These are phyloP conservation scores for Backusella westeae DNA, from an alignment of 192 early-diverging fungal genomes.

Conservation along the genomic window DNA sequence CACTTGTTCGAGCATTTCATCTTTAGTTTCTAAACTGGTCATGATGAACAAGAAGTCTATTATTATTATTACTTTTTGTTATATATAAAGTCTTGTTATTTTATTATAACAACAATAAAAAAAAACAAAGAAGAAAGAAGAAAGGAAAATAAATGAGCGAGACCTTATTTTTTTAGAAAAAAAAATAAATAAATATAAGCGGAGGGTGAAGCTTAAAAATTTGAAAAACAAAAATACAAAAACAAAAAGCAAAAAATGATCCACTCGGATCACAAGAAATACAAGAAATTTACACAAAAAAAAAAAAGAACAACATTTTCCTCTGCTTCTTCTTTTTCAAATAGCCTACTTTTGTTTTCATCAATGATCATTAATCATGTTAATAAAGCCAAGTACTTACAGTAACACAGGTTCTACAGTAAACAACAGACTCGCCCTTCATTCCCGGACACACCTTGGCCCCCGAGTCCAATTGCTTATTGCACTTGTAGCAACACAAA, in stretches of 20 bases:
- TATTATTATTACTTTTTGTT: not conserved
- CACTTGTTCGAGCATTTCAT: not conserved
- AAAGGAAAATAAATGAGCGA: not conserved
- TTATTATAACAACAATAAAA: not conserved
- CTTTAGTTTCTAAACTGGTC: not conserved
- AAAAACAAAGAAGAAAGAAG: not conserved
- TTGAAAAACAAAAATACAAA: not conserved
- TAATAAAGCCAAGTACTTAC: slow-evolving; percentile 30
- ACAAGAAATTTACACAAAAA: not conserved
- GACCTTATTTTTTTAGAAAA: not conserved
- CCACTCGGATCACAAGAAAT: not conserved
- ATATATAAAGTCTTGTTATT: not conserved
- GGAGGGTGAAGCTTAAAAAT: not conserved
- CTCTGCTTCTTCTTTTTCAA: not conserved
- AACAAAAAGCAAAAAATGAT: not conserved
- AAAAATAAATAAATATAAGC: not conserved
- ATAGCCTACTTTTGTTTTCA: not conserved
- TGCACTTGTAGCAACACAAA: slow-evolving; percentile 44
- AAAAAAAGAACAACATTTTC: not conserved
- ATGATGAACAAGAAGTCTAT: slow-evolving; percentile 1
- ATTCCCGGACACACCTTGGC: slow-evolving; percentile 36
- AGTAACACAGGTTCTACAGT: slow-evolving; percentile 42
- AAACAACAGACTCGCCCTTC: slow-evolving; percentile 34
- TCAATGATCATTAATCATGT: too few species aligned
- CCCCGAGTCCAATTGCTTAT: slow-evolving; percentile 49